These are phyloP conservation scores for Pugionium cornutum DNA, from an alignment of 345 rosid genomes.

Conservation along the genomic window DNA sequence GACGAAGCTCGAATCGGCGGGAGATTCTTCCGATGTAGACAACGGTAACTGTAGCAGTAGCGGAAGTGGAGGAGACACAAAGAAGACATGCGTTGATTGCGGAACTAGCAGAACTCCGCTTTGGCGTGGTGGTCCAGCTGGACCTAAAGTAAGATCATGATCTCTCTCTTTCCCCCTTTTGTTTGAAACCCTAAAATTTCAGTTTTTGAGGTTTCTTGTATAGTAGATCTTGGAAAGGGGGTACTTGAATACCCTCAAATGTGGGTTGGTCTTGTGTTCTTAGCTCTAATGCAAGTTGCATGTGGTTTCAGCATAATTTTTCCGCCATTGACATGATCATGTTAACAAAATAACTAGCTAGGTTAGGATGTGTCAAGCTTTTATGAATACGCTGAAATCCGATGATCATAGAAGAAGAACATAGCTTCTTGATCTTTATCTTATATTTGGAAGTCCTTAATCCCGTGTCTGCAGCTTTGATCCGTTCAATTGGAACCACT, in stretches of 20 bases:
- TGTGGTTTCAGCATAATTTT: neutral
- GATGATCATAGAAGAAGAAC: neutral
- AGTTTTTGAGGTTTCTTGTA: neutral
- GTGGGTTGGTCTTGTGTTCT: conserved; percentile 8
- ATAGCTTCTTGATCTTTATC: neutral
- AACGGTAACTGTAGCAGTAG: conserved; percentile 39
- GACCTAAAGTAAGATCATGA: conserved; percentile 66
- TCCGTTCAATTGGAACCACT: too few relatives aligned
- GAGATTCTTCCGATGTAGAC: conserved; percentile 36
- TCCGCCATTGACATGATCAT: neutral
- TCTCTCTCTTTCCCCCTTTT: neutral
- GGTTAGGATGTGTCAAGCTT: neutral
- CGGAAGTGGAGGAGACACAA: conserved; percentile 43
- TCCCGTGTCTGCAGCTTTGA: neutral
- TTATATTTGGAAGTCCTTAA: neutral
- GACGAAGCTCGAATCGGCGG: conserved; percentile 35
- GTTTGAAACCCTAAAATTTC: neutral
- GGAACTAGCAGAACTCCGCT: conserved; percentile 90
- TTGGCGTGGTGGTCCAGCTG: conserved; percentile 98
- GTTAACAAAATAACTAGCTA: neutral
- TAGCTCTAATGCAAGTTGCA: neutral
- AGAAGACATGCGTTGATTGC: conserved; percentile 89
- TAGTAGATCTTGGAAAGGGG: conserved; percentile 21
- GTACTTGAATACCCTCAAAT: neutral
- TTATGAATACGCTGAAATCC: neutral